Conservation (phyloP, 2,329 filamentous ascomycete species). For the Cordyceps tenuipes region DNA sequence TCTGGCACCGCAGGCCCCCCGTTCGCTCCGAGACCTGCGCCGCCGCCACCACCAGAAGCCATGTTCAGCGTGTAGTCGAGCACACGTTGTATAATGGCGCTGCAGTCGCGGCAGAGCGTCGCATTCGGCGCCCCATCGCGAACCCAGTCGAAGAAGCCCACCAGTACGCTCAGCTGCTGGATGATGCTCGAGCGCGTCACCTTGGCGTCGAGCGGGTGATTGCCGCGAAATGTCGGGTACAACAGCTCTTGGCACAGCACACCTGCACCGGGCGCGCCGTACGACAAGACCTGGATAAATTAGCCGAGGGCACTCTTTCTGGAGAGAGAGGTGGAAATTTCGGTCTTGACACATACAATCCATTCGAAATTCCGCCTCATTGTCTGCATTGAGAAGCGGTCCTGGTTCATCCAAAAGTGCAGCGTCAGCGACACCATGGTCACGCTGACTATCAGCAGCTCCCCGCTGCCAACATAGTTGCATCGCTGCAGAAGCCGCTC, state of each 20-base stretch:
- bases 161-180: constrained; percentile 42
- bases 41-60: constrained; percentile 16
- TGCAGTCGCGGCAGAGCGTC: constrained; percentile 38
- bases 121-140: constrained; percentile 39
- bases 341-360: constrained; percentile 29
- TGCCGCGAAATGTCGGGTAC: constrained; percentile 24
- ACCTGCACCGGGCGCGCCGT: constrained; percentile 39
- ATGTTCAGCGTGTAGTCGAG: constrained; percentile 40
- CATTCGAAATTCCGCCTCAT: constrained; percentile 38
- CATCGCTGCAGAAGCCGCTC: constrained; percentile 45
- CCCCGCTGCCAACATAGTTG: constrained; percentile 28
- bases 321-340: background rate
- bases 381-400: constrained; percentile 28
- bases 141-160: constrained; percentile 45
- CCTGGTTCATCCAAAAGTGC: constrained; percentile 41
- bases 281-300: constrained; percentile 35
- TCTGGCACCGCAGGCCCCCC: constrained; percentile 30
- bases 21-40: constrained; percentile 7
- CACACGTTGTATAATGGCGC: constrained; percentile 40
- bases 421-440: constrained; percentile 40
- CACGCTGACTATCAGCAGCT: constrained; percentile 36
- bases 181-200: constrained; percentile 41
- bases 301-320: background rate
- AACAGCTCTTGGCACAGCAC: constrained; percentile 43
- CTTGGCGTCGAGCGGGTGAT: constrained; percentile 23